Evolutionary conservation across 2,329 filamentous ascomycete genomes (phyloP), one percentile per base, ranked within the genome.

Genomic region (Cryphonectria nitschkei): DNA sequence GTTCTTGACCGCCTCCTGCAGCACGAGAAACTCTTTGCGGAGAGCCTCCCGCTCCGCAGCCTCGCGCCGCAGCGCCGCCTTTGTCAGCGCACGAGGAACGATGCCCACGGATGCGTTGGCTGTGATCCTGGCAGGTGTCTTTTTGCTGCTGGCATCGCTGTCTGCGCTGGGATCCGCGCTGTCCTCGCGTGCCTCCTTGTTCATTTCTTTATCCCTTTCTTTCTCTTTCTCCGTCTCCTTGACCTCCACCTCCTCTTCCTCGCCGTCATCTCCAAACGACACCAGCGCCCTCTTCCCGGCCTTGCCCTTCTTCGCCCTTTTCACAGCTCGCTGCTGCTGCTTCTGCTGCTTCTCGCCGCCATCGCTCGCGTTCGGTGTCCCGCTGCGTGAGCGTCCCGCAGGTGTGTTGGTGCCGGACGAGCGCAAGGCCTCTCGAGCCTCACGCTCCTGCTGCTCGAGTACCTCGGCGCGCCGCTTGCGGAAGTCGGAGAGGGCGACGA

Each of bases 401-500:
- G 58, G 76, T 78, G 76, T 86, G 58, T 67, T 69, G 56, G 86
- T 84, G 61, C 85, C 86, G 62, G 83, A 81, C 70, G 81, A 80
- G 78, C 87, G 78, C 37, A 87, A 84, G 56, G 85, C 86, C 75
- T 93, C 92, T 77, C 90, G 89, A 16, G 89, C 91, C 77, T 96
- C 93, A 77, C 92, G 89, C 78, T 96, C 93, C 78, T 96, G 95
- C 78, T 93, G 91, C 80, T 98, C 95, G 64, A 97, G 85, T n/a
- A 95, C 93, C 81, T 98, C 94, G 76, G 94, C 95, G 81, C 95
- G 93, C 72, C 96, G 91, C 83, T 99, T 98, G 81, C 95, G 94
- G 81, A 97, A 98, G 79, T 98, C 96, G 74, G 93, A 94, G 60
- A 98, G 90, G 70, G 93, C 89, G 68, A 98, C 95, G 2, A 99